These are phyloP conservation scores for Stevia rebaudiana DNA, from an alignment of 140 eudicot genomes.

Conservation along the genomic window DNA sequence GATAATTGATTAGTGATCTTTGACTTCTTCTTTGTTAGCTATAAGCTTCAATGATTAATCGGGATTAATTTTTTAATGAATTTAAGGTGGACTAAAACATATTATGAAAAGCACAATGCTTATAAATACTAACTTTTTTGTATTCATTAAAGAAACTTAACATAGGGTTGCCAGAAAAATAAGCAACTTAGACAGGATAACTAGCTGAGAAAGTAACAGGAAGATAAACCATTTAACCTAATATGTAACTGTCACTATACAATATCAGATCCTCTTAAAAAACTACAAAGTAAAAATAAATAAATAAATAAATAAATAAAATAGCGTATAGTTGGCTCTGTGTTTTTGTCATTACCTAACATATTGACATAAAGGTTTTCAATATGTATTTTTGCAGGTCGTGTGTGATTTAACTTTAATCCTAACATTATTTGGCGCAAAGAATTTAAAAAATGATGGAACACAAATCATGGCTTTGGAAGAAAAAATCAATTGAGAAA, in stretches of 20 bases:
- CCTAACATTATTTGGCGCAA: background rate
- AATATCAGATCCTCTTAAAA: background rate
- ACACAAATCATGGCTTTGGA: constrained; percentile 80
- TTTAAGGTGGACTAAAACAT: background rate
- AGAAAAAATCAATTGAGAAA: constrained; percentile 70
- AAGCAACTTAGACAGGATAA: constrained; percentile 15
- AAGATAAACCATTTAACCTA: background rate
- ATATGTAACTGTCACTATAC: background rate
- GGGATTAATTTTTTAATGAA: background rate
- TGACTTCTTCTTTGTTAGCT: background rate
- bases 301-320: background rate
- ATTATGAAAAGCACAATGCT: background rate
- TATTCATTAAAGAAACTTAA: background rate
- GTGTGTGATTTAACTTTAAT: constrained; percentile 8
- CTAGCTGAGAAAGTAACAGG: background rate
- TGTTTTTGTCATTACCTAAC: background rate
- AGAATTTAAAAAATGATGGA: constrained; percentile 33
- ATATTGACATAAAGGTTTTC: background rate
- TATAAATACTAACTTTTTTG: background rate
- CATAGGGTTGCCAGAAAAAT: constrained; percentile 8
- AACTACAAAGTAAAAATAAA: too few species aligned
- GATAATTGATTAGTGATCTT: background rate
- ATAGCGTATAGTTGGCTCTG: background rate
- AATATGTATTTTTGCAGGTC: constrained; percentile 18
- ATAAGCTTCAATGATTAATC: background rate